These are phyloP conservation scores for Blastocystis hominis DNA, from an alignment of 352 stramenopile genomes.

Conservation along the genomic window DNA sequence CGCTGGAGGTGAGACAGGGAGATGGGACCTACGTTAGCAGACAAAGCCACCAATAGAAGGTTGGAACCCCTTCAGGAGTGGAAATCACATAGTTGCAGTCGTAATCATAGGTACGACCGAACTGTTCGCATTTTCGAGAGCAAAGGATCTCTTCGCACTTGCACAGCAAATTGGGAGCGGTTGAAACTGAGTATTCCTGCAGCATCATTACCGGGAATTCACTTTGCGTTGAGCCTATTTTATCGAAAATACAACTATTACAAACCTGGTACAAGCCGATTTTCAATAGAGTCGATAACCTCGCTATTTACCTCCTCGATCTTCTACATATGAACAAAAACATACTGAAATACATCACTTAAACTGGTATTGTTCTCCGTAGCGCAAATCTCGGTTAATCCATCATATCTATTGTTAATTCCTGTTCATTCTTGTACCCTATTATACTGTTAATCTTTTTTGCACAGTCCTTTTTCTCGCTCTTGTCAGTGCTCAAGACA, in stretches of 20 bases:
- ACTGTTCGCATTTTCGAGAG: conserved; percentile 14
- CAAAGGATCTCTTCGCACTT: conserved; percentile 28
- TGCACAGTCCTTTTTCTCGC: neutral
- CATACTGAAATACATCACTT: neutral
- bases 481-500: neutral
- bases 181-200: neutral
- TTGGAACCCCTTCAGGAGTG: neutral
- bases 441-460: neutral
- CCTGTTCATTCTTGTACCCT: neutral
- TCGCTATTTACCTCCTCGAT: neutral
- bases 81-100: neutral
- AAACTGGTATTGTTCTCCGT: neutral
- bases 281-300: neutral
- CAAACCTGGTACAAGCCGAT: conserved; percentile 13
- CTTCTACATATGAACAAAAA: neutral
- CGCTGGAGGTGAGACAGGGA: neutral
- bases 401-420: conserved; percentile 15
- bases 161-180: neutral
- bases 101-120: neutral
- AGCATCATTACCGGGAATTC: neutral
- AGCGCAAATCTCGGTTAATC: neutral
- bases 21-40: neutral
- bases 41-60: conserved; percentile 6
- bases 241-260: neutral
- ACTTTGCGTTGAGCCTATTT: neutral